phyloP scores from a whole-genome alignment of 441 rosid genomes.

The Omphalea diandra region DNA sequence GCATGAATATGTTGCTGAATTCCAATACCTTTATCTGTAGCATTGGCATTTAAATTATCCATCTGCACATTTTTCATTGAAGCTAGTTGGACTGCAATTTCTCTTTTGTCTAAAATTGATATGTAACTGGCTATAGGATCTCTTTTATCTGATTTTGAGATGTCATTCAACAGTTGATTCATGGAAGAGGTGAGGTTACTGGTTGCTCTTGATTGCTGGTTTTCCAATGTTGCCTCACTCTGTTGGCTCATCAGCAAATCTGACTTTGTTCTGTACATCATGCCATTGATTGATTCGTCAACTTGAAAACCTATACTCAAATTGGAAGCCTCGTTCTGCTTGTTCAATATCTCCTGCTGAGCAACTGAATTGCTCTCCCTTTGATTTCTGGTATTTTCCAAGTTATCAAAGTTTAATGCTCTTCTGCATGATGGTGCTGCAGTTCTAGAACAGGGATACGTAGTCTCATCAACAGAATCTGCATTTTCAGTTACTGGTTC shows the following conservation, averaged over 20 bases:
- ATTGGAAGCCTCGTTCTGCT: constrained; percentile 16
- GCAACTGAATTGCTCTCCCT: constrained; percentile 17
- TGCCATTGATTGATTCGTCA: constrained; percentile 26
- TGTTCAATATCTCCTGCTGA: constrained; percentile 29
- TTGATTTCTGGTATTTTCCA: constrained; percentile 39
- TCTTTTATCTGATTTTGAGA: constrained; percentile 17
- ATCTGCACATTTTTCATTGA: constrained; percentile 27
- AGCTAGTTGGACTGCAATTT: constrained; percentile 22
- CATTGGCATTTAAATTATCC: constrained; percentile 27
- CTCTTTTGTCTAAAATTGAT: neutral
- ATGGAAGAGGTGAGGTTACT: constrained; percentile 26
- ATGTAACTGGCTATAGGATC: neutral
- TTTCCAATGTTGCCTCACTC: constrained; percentile 26
- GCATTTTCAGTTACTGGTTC: constrained; percentile 44
- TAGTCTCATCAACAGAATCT: constrained; percentile 23
- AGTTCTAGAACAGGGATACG: constrained; percentile 27
- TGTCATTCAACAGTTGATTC: constrained; percentile 31
- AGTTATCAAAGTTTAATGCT: constrained; percentile 50
- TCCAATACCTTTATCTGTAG: constrained; percentile 29
- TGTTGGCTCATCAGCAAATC: constrained; percentile 37
- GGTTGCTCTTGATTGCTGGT: constrained; percentile 33
- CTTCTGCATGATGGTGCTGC: constrained; percentile 53
- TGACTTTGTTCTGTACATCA: constrained; percentile 23
- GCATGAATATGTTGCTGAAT: constrained; percentile 33
- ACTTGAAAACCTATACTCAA: constrained; percentile 29